phyloP scores from a whole-genome alignment of 2,329 filamentous ascomycete genomes.

The Hypoxylon sp. region DNA sequence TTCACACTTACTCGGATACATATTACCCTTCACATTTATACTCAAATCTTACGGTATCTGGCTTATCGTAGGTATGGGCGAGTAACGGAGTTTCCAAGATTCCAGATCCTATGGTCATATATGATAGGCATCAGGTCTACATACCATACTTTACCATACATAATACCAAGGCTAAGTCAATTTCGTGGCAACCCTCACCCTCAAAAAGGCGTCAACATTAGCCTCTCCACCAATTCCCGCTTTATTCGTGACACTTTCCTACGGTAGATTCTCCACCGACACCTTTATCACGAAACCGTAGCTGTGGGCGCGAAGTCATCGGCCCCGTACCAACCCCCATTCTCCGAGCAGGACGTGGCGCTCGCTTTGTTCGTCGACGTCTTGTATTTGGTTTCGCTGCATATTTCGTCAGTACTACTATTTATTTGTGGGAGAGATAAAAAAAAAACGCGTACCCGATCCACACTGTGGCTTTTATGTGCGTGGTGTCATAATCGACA shows the following conservation, averaged over 20 bases:
- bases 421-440: neutral
- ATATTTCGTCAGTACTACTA: constrained; percentile 3
- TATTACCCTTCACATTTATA: no score
- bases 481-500: constrained; percentile 54
- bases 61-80: constrained; percentile 20
- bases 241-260: neutral
- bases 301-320: constrained; percentile 27
- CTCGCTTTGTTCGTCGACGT: constrained; percentile 54
- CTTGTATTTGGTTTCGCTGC: constrained; percentile 53
- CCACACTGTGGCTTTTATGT: constrained; percentile 54
- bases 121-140: neutral
- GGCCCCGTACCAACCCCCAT: constrained; percentile 54
- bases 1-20: no score
- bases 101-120: constrained; percentile 18
- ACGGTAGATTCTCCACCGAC: neutral
- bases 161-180: neutral
- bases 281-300: constrained; percentile 8
- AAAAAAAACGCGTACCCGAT: constrained; percentile 51
- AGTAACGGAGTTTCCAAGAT: constrained; percentile 16
- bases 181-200: neutral
- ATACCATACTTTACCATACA: constrained; percentile 11
- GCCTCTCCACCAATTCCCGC: neutral
- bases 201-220: neutral
- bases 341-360: constrained; percentile 55
- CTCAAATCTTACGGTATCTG: no score